A percentile compares a stretch with the other conserved stretches of the same genome.
Conservation (phyloP, 768 basidiomycete genomes). For the Rhodotorula diobovata region DNA sequence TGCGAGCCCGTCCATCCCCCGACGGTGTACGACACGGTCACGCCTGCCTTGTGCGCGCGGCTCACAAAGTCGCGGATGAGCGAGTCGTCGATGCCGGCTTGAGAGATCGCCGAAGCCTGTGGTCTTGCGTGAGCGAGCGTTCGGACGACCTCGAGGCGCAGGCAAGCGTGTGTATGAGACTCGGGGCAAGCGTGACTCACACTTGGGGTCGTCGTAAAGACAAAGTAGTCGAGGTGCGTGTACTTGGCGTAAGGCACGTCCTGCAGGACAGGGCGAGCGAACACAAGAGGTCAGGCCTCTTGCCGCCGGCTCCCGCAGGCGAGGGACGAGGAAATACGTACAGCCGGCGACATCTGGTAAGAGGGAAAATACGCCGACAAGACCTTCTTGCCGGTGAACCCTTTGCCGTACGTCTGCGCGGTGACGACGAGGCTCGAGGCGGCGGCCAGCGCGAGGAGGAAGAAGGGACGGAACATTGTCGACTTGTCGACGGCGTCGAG, state of each 20-base stretch:
- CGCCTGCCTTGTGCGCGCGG: constrained; percentile 5
- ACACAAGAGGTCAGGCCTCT: neutral
- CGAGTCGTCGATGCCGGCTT: constrained; percentile 24
- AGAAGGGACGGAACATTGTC: neutral
- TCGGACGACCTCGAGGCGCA: neutral
- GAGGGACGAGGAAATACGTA: neutral
- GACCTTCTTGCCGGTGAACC: constrained; percentile 26
- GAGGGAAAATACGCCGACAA: constrained; percentile 18
- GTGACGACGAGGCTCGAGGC: neutral
- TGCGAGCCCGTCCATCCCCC: constrained; percentile 68
- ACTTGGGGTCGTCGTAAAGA: constrained; percentile 26
- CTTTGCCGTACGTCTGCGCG: constrained; percentile 12
- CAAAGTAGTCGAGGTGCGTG: constrained; percentile 33
- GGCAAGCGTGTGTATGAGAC: neutral
- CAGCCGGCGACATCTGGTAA: constrained; percentile 3
- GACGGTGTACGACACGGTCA: constrained; percentile 47
- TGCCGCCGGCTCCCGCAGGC: neutral
- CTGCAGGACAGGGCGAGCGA: neutral
- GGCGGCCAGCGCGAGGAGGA: neutral
- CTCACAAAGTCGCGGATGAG: constrained; percentile 25
- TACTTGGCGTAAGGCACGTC: constrained; percentile 11
- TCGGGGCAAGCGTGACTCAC: no score
- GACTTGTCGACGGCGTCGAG: no score
- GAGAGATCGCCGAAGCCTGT: constrained; percentile 14
- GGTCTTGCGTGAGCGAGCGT: neutral